These are phyloP conservation scores for Sporothrix curviconia DNA, from an alignment of 2,329 filamentous ascomycete genomes.

Conservation along the genomic window DNA sequence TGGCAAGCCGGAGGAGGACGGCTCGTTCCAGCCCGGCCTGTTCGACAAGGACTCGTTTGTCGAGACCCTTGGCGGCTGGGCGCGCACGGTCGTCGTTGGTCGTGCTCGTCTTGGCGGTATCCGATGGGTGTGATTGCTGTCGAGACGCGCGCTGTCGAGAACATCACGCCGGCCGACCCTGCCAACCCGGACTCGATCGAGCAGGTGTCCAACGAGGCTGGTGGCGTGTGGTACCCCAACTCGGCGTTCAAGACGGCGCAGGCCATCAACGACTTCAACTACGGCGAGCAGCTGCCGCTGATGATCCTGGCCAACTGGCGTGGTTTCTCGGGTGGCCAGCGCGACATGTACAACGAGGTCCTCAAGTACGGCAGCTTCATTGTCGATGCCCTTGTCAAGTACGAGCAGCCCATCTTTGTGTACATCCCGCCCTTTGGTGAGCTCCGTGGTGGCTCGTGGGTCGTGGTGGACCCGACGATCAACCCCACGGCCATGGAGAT, in stretches of 20 bases:
- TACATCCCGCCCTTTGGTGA: slow-evolving; percentile 97
- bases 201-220: slow-evolving; percentile 87
- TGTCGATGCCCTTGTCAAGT: slow-evolving; percentile 96
- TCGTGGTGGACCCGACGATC: slow-evolving; percentile 97
- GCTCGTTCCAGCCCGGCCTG: slow-evolving; percentile 81
- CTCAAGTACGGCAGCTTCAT: slow-evolving; percentile 99
- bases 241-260: slow-evolving; percentile 99
- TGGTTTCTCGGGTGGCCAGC: slow-evolving; percentile 98
- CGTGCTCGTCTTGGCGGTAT: slow-evolving; percentile 95
- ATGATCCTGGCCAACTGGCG: slow-evolving; percentile 99
- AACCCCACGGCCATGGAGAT: slow-evolving; percentile 97
- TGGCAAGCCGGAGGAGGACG: slow-evolving; percentile 78
- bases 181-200: slow-evolving; percentile 98
- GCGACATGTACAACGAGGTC: slow-evolving; percentile 99
- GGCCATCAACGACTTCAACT: slow-evolving; percentile 98
- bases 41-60: slow-evolving; percentile 97
- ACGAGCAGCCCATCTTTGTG: slow-evolving; percentile 96
- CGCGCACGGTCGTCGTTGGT: slow-evolving; percentile 90
- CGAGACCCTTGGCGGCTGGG: slow-evolving; percentile 94
- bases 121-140: slow-evolving; percentile 95
- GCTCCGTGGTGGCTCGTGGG: slow-evolving; percentile 97
- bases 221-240: slow-evolving; percentile 99
- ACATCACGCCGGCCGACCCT: slow-evolving; percentile 90
- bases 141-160: slow-evolving; percentile 93
- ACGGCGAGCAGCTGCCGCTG: slow-evolving; percentile 92